phyloP scores from a whole-genome alignment of 139 green algal species.

The Edaphochlamys debaryana region DNA sequence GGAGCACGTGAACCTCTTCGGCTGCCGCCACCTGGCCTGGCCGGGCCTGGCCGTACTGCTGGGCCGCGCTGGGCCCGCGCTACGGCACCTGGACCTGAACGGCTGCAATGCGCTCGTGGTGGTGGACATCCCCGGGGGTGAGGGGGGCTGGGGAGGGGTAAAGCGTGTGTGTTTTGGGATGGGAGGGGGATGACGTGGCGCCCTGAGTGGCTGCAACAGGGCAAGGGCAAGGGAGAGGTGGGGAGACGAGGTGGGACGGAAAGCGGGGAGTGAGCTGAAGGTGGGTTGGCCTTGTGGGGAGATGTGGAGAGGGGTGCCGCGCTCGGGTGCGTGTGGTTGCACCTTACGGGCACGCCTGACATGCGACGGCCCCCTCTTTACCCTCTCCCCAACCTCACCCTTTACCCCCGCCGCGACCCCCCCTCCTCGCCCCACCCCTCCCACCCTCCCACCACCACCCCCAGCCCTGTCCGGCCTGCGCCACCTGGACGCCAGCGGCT shows the following conservation, averaged over 20 bases:
- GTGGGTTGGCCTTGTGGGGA: too few relatives aligned
- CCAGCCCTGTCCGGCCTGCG: conserved; percentile 11
- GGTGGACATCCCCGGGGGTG: conserved; percentile 15
- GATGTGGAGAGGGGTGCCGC: too few relatives aligned
- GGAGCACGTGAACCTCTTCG: conserved; percentile 50
- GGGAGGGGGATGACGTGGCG: background rate
- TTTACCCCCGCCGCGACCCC: too few relatives aligned
- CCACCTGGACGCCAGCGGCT: conserved; percentile 48
- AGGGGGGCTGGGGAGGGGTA: background rate
- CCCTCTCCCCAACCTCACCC: too few relatives aligned
- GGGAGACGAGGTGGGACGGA: too few relatives aligned
- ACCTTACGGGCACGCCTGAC: too few relatives aligned
- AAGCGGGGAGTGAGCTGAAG: background rate
- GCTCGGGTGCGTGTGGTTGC: too few relatives aligned
- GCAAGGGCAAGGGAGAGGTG: background rate
- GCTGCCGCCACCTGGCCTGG: conserved; percentile 38
- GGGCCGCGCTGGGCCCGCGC: background rate
- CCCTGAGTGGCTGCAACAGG: too few relatives aligned
- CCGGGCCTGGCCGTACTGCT: conserved; percentile 29
- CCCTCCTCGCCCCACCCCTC: too few relatives aligned
- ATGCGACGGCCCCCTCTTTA: too few relatives aligned
- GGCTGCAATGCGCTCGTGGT: conserved; percentile 16
- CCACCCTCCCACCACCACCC: background rate
- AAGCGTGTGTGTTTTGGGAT: too few relatives aligned
- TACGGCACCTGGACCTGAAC: conserved; percentile 41